Evolutionary conservation across 306 rosid genomes (phyloP), one percentile per base, ranked within the genome.

Genomic region (Prunus fruticosa): DNA sequence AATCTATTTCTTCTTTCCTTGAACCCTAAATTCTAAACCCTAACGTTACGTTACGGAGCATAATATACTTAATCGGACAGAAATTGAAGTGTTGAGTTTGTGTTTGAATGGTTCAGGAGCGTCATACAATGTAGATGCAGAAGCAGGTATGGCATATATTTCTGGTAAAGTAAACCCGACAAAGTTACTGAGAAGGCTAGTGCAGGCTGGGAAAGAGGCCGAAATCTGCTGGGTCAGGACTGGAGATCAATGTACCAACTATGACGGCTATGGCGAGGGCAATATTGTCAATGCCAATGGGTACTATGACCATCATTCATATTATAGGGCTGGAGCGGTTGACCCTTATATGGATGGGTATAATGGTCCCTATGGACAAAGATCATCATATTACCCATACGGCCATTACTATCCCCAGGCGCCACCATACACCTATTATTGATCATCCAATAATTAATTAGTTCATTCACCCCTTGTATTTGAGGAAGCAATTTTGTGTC

Each of bases 181-280:
- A n/a, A 64, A 52, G 6, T 30, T 79, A 51, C 45, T 79, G 60
- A 72, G 15, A 19, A 79, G 25, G 62, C 49, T 72, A 14, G 53
- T 47, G 64, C 65, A 72, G 69, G 73, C 71, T 2, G 82, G 72
- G 53, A 79, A 79, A 72, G 73, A 57, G 25, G 67, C 73, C 3
- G 78, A 79, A 58, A 38, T 79, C 25, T 41, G 28, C 20, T 79
- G 78, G 78, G 72, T 72, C 22, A 25, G 14, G 25, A 64, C 78
- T 8, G 65, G 78, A 72, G 58, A 13, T 25, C 67, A 53, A 11
- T 41, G 47, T 20, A 75, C 11, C 8, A 47, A 74, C 51, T 63
- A 49, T 32, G 64, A 50, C 6, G 70, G 32, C 16, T n/a, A 20
- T 20, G 27, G 62, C 62, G 62, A 20, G 28, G 28, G 28, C 27